Conservation (phyloP, 306 rosid species). For the Myrica gale region DNA sequence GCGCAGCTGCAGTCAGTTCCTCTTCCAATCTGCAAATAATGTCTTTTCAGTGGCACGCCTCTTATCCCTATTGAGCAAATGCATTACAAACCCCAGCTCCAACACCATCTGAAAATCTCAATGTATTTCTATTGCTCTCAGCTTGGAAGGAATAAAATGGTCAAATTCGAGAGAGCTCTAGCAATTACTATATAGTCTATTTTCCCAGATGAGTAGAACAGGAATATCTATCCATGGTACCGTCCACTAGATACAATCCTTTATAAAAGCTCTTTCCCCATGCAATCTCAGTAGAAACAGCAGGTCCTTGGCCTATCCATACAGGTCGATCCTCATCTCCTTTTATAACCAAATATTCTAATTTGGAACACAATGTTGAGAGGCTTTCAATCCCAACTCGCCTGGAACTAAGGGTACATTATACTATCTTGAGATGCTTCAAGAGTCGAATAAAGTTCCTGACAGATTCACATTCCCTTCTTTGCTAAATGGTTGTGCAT, state of each 20-base stretch:
- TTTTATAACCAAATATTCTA: conserved; percentile 8
- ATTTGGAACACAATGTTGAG: conserved; percentile 26
- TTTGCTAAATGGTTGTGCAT: conserved; percentile 22
- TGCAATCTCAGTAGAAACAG: conserved; percentile 6
- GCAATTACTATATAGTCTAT: conserved; percentile 7
- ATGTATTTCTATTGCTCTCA: conserved; percentile 7
- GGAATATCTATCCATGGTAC: background rate
- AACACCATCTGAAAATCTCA: conserved; percentile 9
- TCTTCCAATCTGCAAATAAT: background rate
- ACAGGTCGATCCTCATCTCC: conserved; percentile 5
- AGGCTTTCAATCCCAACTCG: conserved; percentile 22
- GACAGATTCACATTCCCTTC: conserved; percentile 31
- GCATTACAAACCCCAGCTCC: conserved; percentile 10
- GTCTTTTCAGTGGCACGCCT: background rate
- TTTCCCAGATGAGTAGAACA: conserved; percentile 21
- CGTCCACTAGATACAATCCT: conserved; percentile 20
- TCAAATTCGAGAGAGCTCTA: conserved; percentile 11
- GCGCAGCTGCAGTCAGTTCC: too few species aligned
- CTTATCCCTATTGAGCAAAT: background rate
- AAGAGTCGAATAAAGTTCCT: conserved; percentile 13
- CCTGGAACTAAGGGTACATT: conserved; percentile 22
- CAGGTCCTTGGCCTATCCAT: conserved; percentile 9
- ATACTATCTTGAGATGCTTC: conserved; percentile 27
- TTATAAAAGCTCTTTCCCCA: conserved; percentile 21
- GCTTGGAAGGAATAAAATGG: conserved; percentile 23